phyloP scores from a whole-genome alignment of 2,329 filamentous ascomycete genomes.

The Stagonosporopsis tanaceti region DNA sequence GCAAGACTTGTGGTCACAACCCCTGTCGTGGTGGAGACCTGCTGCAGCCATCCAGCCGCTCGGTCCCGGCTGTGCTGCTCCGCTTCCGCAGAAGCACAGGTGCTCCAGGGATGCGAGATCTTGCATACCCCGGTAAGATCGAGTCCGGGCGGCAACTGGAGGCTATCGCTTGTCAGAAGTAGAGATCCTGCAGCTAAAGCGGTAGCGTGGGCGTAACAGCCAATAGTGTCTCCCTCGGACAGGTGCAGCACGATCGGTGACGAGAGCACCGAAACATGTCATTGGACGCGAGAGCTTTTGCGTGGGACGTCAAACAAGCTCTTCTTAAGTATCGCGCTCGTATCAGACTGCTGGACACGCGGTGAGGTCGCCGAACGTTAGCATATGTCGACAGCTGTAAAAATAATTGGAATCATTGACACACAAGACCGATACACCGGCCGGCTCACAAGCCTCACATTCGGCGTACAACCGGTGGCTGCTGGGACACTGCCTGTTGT shows the following conservation, averaged over 20 bases:
- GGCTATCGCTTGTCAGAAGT: conserved; percentile 15
- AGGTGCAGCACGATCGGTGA: not conserved
- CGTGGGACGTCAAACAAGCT: conserved; percentile 11
- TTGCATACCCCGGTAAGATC: conserved; percentile 24
- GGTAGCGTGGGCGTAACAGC: conserved; percentile 13
- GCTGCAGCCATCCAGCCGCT: conserved; percentile 23
- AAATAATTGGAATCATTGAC: conserved; percentile 2
- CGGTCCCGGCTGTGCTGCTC: conserved; percentile 32
- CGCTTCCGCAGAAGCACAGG: conserved; percentile 44
- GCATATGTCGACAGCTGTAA: not conserved
- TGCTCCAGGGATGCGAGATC: conserved; percentile 29
- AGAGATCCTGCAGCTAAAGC: conserved; percentile 25
- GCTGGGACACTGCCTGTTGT: conserved; percentile 6
- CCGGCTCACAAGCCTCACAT: conserved; percentile 3
- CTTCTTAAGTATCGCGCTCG: conserved; percentile 21
- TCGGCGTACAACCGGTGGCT: conserved; percentile 8
- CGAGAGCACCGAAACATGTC: conserved; percentile 13
- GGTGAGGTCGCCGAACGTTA: conserved; percentile 3
- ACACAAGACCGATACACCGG: conserved; percentile 16
- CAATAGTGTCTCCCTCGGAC: conserved; percentile 1
- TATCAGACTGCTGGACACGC: conserved; percentile 22
- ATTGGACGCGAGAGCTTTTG: conserved; percentile 10
- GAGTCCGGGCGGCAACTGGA: conserved; percentile 16
- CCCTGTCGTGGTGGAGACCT: conserved; percentile 17
- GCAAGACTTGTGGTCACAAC: conserved; percentile 20